Evolutionary conservation across 768 basidiomycete genomes (phyloP), one percentile per base, ranked within the genome.

Genomic region (Boletus pseudopeckii): DNA sequence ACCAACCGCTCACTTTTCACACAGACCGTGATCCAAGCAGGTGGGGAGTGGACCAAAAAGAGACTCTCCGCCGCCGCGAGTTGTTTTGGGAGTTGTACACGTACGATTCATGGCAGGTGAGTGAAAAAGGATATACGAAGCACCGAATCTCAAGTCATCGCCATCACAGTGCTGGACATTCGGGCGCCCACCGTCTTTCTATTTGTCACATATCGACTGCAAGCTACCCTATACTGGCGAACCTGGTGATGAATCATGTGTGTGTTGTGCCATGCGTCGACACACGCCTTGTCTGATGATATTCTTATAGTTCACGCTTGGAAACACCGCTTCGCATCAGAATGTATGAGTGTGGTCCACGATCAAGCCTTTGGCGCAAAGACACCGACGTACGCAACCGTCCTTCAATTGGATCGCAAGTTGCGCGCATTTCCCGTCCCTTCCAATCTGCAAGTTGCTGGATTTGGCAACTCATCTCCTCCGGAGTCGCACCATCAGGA

Each of bases 291-390:
- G n/a, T 45, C 47, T 57, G 40, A 57, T 24, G 17, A 18, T 45
- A 1, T 4, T 26, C 15, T 24, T 18, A 7, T n/a, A 86, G 85
- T 79, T 67, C 77, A 84, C 55, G 75, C 80, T 20, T 87, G 85
- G 85, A 87, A 87, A 68, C 84, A 87, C 59, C 77, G 81, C 28
- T 86, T 85, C 55, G 73, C 78, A 18, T 81, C 83, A 1, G 83
- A 86, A 63, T 86, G 85, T 62, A 83, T 87, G 82, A 80, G 80
- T 36, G 70, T 82, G 7, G 75, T 87, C 50, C 83, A 85, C 56
- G 85, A 87, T 59, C 84, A 87, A 66, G 85, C 85, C 0, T 87
- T 84, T 56, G 84, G 83, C 10, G 85, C 85, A 24, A 84, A 81
- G 67, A 80, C 80, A 49, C 85, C 85, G 18, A 82, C 82, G 11